These are phyloP conservation scores for Thymus quinquecostatus DNA, from an alignment of 257 asterid genomes.

Conservation along the genomic window DNA sequence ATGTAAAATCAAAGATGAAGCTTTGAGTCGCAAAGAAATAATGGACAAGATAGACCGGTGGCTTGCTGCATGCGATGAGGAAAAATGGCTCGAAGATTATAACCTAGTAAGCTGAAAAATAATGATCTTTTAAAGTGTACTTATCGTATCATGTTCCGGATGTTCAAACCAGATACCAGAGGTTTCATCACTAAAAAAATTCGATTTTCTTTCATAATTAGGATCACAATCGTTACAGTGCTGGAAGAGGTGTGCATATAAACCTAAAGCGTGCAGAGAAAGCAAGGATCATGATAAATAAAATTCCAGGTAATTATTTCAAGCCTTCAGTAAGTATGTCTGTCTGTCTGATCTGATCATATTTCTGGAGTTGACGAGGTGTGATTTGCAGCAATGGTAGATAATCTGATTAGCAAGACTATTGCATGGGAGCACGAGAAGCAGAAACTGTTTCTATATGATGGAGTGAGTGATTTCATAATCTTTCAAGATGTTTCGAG, in stretches of 20 bases:
- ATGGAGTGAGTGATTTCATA: conserved; percentile 65
- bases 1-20: conserved; percentile 70
- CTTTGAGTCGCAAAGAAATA: conserved; percentile 80
- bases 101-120: conserved; percentile 57
- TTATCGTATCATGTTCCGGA: conserved; percentile 19
- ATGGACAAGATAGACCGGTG: conserved; percentile 81
- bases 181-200: conserved; percentile 1
- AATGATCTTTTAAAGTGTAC: neutral
- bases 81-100: conserved; percentile 93
- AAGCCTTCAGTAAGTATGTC: conserved; percentile 6
- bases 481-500: conserved; percentile 17
- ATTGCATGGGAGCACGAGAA: conserved; percentile 87
- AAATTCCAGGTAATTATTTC: conserved; percentile 75
- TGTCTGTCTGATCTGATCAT: conserved; percentile 24
- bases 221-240: conserved; percentile 85
- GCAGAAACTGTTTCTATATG: conserved; percentile 77
- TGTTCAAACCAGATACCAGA: neutral
- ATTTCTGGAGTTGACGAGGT: conserved; percentile 31
- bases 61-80: conserved; percentile 97
- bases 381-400: conserved; percentile 71
- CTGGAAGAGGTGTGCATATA: conserved; percentile 95
- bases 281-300: conserved; percentile 75
- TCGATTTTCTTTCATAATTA: conserved; percentile 31
- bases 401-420: conserved; percentile 70
- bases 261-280: conserved; percentile 94